Conservation (phyloP, 2,329 filamentous ascomycete genomes). For the Nigrospora osmanthi region DNA sequence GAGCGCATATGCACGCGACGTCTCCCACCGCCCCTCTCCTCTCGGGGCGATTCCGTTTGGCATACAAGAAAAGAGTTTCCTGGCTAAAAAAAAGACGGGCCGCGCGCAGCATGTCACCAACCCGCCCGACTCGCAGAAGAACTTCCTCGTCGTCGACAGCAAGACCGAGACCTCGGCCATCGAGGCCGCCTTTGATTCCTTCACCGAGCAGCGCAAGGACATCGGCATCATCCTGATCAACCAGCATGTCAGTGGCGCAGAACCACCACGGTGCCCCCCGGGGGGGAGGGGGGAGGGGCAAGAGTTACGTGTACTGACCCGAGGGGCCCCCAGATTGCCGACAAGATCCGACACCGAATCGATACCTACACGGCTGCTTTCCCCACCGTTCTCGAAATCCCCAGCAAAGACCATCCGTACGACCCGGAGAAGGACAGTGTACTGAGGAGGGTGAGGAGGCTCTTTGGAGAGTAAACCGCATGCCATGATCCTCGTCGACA, state of each 20-base stretch:
- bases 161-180: conserved; percentile 89
- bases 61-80: too few relatives aligned
- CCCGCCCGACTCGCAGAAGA: conserved; percentile 85
- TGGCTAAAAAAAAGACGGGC: too few relatives aligned
- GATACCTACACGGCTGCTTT: conserved; percentile 93
- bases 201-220: conserved; percentile 86
- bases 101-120: conserved; percentile 75
- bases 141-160: conserved; percentile 91
- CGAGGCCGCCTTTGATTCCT: conserved; percentile 82
- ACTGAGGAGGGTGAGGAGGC: conserved; percentile 67
- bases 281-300: too few relatives aligned
- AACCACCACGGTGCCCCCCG: not conserved
- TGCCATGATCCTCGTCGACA: conserved; percentile 4
- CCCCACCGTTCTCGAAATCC: conserved; percentile 92
- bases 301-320: conserved; percentile 8
- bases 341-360: conserved; percentile 83
- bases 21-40: too few relatives aligned
- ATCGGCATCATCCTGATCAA: conserved; percentile 97
- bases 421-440: conserved; percentile 99
- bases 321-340: conserved; percentile 69
- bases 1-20: too few relatives aligned
- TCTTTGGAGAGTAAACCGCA: conserved; percentile 58
- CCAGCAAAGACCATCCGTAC: conserved; percentile 97
- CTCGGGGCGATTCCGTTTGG: too few relatives aligned
- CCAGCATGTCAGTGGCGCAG: conserved; percentile 67